Percentiles rank a stretch among this genome's conserved stretches.
Evolutionary conservation across 345 rosid genomes (phyloP).

Genomic region (Psidium guajava): DNA sequence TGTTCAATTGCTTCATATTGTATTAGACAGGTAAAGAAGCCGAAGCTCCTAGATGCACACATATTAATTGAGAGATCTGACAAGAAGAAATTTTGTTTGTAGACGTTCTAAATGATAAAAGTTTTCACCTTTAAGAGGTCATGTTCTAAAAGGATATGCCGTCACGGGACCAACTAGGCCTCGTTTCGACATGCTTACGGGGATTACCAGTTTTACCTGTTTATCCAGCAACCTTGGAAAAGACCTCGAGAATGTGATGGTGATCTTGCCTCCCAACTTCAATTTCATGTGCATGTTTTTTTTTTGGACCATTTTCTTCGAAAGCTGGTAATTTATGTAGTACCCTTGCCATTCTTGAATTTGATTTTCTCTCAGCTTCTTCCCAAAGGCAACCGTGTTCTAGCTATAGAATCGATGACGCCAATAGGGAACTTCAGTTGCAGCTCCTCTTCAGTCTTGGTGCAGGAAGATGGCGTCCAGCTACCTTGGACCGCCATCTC

Average conservation of each 20-base stretch:
- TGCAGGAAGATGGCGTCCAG: too few relatives aligned
- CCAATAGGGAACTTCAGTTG: not conserved
- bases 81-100: not conserved
- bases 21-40: not conserved
- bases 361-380: constrained; percentile 74
- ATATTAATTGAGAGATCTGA: not conserved
- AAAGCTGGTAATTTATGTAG: constrained; percentile 83
- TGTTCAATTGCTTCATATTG: not conserved
- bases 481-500: too few relatives aligned
- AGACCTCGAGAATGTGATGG: constrained; percentile 87
- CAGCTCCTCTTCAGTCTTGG: too few relatives aligned
- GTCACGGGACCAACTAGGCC: not conserved
- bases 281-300: constrained; percentile 73
- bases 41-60: not conserved
- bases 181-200: not conserved
- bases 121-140: not conserved
- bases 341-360: constrained; percentile 82
- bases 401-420: not conserved
- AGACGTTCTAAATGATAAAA: not conserved
- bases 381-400: constrained; percentile 88
- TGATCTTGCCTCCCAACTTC: constrained; percentile 66
- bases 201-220: constrained; percentile 29
- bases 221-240: constrained; percentile 89
- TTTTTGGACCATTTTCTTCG: constrained; percentile 94
- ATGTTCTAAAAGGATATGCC: not conserved